phyloP scores from a whole-genome alignment of 2,329 filamentous ascomycete species.

The Ophiosphaerella herpotricha region DNA sequence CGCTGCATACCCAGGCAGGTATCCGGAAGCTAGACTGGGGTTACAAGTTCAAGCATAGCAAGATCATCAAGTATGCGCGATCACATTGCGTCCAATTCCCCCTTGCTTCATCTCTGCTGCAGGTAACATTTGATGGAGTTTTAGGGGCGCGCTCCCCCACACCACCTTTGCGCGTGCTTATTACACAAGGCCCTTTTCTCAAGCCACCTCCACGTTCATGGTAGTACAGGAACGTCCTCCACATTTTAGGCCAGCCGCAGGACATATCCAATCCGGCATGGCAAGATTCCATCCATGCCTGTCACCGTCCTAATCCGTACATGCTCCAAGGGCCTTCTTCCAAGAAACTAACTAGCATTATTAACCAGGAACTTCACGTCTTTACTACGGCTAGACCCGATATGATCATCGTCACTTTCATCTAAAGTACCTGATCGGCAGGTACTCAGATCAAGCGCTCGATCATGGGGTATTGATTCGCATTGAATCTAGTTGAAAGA shows the following conservation, averaged over 20 bases:
- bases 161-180: constrained; percentile 19
- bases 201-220: constrained; percentile 27
- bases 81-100: constrained; percentile 5
- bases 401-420: neutral
- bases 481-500: neutral
- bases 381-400: too few species aligned
- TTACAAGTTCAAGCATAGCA: neutral
- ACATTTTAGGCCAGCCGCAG: constrained; percentile 24
- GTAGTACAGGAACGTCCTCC: constrained; percentile 25
- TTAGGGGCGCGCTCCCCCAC: constrained; percentile 16
- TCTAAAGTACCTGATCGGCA: neutral
- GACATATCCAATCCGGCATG: constrained; percentile 18
- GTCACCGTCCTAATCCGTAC: neutral
- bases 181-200: constrained; percentile 9
- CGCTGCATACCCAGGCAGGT: neutral
- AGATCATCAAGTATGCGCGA: neutral
- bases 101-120: constrained; percentile 28
- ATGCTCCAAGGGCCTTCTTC: neutral
- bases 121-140: constrained; percentile 12
- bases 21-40: too few species aligned
- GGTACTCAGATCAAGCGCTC: neutral
- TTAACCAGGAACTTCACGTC: too few species aligned
- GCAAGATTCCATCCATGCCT: constrained; percentile 11
- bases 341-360: too few species aligned
- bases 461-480: neutral